These are phyloP conservation scores for Themeda triandra DNA, from an alignment of 176 grass and related monocot genomes.

Conservation along the genomic window DNA sequence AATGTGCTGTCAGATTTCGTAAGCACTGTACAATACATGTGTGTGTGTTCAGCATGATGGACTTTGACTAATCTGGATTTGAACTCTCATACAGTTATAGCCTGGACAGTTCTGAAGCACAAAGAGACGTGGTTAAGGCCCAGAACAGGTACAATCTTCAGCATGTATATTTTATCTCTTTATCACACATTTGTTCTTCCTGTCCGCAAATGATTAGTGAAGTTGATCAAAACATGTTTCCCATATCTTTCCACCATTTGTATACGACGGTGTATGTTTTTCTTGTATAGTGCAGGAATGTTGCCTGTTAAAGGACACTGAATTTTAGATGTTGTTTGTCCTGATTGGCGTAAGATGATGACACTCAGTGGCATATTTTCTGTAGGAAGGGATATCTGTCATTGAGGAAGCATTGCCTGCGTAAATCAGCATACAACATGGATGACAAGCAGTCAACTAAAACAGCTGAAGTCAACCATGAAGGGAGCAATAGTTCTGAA, in stretches of 20 bases:
- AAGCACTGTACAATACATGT: not conserved
- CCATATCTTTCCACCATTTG: not conserved
- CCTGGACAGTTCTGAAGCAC: slow-evolving; percentile 65
- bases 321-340: slow-evolving; percentile 1
- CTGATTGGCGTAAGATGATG: not conserved
- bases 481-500: slow-evolving; percentile 20
- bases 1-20: not conserved
- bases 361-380: slow-evolving; percentile 9
- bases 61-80: slow-evolving; percentile 17
- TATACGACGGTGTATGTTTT: not conserved
- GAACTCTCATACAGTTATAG: slow-evolving; percentile 53
- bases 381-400: slow-evolving; percentile 78
- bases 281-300: slow-evolving; percentile 5
- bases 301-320: not conserved
- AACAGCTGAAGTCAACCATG: slow-evolving; percentile 20
- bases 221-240: not conserved
- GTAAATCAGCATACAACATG: slow-evolving; percentile 41
- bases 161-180: not conserved
- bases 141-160: slow-evolving; percentile 54
- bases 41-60: not conserved
- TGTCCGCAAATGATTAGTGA: not conserved
- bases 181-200: not conserved
- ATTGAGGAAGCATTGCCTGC: slow-evolving; percentile 65
- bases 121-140: slow-evolving; percentile 56
- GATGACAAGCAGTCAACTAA: slow-evolving; percentile 36